Conservation (phyloP, 164 flowering plant genomes). For the Akebia trifoliata region DNA sequence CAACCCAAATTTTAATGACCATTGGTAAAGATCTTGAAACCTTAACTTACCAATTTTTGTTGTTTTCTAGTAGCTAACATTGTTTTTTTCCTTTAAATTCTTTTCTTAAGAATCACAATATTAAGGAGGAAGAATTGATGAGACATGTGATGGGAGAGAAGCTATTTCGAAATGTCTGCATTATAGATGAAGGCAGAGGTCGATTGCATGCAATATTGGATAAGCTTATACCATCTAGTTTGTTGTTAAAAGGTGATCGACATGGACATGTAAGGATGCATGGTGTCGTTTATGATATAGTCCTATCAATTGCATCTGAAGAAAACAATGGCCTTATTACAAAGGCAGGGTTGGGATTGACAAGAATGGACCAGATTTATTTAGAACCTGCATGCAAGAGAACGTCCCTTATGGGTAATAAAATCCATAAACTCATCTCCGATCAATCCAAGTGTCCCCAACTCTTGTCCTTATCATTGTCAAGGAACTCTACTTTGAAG, state of each 20-base stretch:
- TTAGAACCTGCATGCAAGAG: neutral
- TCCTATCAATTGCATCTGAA: conserved; percentile 3
- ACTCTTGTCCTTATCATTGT: neutral
- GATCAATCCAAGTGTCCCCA: neutral
- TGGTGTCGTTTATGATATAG: conserved; percentile 11
- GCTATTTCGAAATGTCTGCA: too few species aligned
- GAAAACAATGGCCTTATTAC: neutral
- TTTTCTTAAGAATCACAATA: conserved; percentile 17
- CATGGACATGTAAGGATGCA: conserved; percentile 5
- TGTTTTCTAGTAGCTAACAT: conserved; percentile 24
- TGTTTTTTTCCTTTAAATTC: conserved; percentile 21
- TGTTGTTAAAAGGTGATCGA: neutral
- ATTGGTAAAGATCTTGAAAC: too few species aligned
- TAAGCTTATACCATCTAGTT: neutral
- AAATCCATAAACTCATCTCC: neutral
- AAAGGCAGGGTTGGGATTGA: neutral
- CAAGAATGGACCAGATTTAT: neutral
- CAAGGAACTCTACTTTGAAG: neutral
- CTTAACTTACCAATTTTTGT: too few species aligned
- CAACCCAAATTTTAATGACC: too few species aligned
- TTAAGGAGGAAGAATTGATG: conserved; percentile 1
- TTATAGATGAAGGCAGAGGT: neutral
- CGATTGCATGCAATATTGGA: conserved; percentile 9
- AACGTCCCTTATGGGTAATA: neutral
- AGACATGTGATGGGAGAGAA: neutral